A percentile compares a stretch with the other conserved stretches of the same genome.
Evolutionary conservation across 495 filamentous ascomycete genomes (phyloP).

Genomic region (Clavariopsis aquatica): DNA sequence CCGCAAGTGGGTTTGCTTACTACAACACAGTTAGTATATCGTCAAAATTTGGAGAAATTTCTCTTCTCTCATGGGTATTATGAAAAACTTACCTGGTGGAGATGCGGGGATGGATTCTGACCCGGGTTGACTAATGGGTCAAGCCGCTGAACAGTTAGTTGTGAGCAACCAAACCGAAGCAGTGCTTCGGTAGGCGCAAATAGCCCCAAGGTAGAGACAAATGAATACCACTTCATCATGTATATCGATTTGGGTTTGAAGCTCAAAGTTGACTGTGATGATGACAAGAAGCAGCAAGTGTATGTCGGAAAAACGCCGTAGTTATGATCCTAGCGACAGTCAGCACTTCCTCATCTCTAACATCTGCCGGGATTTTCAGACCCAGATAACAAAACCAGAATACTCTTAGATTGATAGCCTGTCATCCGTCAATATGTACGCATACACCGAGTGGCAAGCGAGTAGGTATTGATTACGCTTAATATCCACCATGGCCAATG

Average conservation of each 20-base stretch:
- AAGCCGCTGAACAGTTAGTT: slow-evolving; percentile 51
- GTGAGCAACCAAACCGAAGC: slow-evolving; percentile 51
- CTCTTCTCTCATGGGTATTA: too few species aligned
- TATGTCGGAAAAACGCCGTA: background rate
- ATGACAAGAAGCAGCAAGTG: background rate
- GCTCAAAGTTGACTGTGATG: background rate
- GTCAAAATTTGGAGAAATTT: too few species aligned
- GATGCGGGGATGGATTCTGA: slow-evolving; percentile 36
- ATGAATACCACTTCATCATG: slow-evolving; percentile 29
- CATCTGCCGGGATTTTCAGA: slow-evolving; percentile 11
- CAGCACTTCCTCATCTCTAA: background rate
- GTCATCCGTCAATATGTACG: slow-evolving; percentile 11
- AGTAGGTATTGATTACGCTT: slow-evolving; percentile 10
- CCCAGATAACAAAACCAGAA: background rate
- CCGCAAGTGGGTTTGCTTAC: too few species aligned
- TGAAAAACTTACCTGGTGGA: slow-evolving; percentile 32
- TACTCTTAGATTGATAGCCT: background rate
- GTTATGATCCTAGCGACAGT: slow-evolving; percentile 6
- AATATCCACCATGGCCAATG: slow-evolving; percentile 18
- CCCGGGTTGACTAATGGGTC: slow-evolving; percentile 46
- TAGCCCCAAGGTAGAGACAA: slow-evolving; percentile 24
- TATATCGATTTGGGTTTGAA: background rate
- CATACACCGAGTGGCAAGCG: slow-evolving; percentile 1
- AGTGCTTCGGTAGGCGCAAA: slow-evolving; percentile 26
- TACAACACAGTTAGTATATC: too few species aligned